Conservation (phyloP, 805 yeast genomes). For the Lachancea nothofagi region DNA sequence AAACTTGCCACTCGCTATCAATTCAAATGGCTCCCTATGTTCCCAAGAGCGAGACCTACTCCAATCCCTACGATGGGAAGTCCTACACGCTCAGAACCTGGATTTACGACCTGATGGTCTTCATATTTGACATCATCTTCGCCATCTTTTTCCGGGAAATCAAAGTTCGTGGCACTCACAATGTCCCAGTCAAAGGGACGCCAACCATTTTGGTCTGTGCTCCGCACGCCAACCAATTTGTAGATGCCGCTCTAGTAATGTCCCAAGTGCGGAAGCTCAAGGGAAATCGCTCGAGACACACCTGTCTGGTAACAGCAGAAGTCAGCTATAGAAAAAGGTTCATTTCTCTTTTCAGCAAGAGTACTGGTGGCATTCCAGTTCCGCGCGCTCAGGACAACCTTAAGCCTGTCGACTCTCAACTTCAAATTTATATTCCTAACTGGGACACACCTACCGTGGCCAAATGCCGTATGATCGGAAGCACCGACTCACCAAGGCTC, state of each 20-base stretch:
- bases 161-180: conserved; percentile 55
- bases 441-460: conserved; percentile 45
- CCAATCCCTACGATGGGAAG: conserved; percentile 26
- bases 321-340: conserved; percentile 55
- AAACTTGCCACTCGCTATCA: too few species aligned
- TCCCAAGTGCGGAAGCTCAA: conserved; percentile 52
- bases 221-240: conserved; percentile 86
- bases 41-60: conserved; percentile 19
- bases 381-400: conserved; percentile 86
- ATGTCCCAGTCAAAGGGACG: conserved; percentile 27
- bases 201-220: conserved; percentile 77
- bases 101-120: conserved; percentile 29
- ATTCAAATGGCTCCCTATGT: conserved; percentile 20
- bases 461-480: conserved; percentile 42
- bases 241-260: conserved; percentile 74
- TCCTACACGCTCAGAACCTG: conserved; percentile 22
- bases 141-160: conserved; percentile 65
- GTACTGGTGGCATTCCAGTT: conserved; percentile 81
- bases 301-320: conserved; percentile 80
- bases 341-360: conserved; percentile 70
- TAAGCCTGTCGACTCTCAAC: conserved; percentile 55
- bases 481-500: conserved; percentile 52
- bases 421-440: conserved; percentile 49
- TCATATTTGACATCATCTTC: conserved; percentile 27
- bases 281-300: conserved; percentile 51